Percentiles rank a stretch among this genome's conserved stretches.
Conservation (phyloP, 345 rosid species). For the Noccaea caerulescens region DNA sequence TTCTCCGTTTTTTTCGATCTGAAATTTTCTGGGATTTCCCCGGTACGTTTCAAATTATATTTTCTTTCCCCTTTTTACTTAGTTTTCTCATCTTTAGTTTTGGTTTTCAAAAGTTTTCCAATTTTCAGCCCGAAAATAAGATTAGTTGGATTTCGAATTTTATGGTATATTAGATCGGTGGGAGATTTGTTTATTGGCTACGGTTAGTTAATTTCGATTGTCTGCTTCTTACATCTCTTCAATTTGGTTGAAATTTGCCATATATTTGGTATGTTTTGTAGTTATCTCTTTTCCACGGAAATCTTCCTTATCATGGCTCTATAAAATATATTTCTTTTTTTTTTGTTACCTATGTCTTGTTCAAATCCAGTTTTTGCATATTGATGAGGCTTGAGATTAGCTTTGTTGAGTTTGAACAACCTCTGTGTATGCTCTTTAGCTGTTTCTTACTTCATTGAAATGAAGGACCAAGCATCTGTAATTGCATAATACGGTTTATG, state of each 20-base stretch:
- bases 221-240: slow-evolving; percentile 9
- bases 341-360: background rate
- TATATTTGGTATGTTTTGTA: slow-evolving; percentile 18
- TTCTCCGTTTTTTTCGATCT: slow-evolving; percentile 19
- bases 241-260: slow-evolving; percentile 14
- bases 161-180: slow-evolving; percentile 4
- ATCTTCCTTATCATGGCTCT: background rate
- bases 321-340: background rate
- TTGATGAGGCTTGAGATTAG: slow-evolving; percentile 11
- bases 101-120: background rate
- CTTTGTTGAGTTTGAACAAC: slow-evolving; percentile 14
- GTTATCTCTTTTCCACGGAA: background rate
- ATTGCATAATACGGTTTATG: background rate
- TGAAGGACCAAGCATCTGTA: slow-evolving; percentile 1
- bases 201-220: slow-evolving; percentile 11
- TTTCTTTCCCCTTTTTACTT: background rate
- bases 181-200: background rate
- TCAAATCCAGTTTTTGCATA: slow-evolving; percentile 28
- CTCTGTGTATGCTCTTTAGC: background rate
- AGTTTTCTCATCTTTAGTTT: slow-evolving; percentile 13
- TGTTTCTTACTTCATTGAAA: background rate
- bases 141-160: background rate
- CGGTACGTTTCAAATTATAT: slow-evolving; percentile 15
- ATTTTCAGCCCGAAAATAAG: background rate
- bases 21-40: slow-evolving; percentile 20